Evolutionary conservation across 2,329 filamentous ascomycete genomes (phyloP).

Genomic region (Diaporthe citri): DNA sequence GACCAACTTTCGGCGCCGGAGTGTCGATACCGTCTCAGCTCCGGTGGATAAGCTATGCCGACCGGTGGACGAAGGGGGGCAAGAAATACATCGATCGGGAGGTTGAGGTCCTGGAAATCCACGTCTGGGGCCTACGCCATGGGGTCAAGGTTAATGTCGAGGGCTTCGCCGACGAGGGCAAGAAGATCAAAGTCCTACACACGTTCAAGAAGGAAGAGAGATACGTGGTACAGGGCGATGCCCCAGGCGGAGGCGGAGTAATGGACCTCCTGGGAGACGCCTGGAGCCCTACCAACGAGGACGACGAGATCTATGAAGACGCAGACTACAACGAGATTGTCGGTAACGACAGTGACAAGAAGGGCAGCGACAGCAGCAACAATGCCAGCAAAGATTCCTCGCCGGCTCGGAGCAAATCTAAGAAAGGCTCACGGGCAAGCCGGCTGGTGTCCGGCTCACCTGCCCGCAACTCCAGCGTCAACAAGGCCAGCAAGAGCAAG

Average conservation of each 20-base stretch:
- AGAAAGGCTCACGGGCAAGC: constrained; percentile 41
- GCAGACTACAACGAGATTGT: constrained; percentile 42
- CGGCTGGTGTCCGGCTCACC: constrained; percentile 26
- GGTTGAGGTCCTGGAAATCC: constrained; percentile 88
- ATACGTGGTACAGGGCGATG: constrained; percentile 71
- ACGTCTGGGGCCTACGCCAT: constrained; percentile 88
- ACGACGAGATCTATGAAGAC: constrained; percentile 53
- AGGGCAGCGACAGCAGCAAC: constrained; percentile 35
- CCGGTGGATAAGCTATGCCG: constrained; percentile 88
- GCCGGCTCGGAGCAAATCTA: constrained; percentile 43
- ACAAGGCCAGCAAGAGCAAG: constrained; percentile 45
- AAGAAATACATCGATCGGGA: constrained; percentile 87
- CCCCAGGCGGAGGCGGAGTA: constrained; percentile 62
- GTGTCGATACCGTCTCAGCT: constrained; percentile 95
- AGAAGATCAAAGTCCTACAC: constrained; percentile 86
- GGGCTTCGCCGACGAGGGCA: constrained; percentile 89
- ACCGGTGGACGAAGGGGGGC: constrained; percentile 81
- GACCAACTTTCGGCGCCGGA: constrained; percentile 87
- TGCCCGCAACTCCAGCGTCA: constrained; percentile 34
- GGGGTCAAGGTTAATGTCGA: constrained; percentile 90
- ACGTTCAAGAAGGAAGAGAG: constrained; percentile 82
- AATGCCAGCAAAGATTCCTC: constrained; percentile 43
- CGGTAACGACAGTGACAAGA: constrained; percentile 6
- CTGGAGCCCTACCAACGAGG: constrained; percentile 44
- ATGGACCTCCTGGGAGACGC: constrained; percentile 65